A percentile compares a stretch with the other conserved stretches of the same genome.
Evolutionary conservation across 2,329 filamentous ascomycete genomes (phyloP).

Genomic region (Beauveria sp.): DNA sequence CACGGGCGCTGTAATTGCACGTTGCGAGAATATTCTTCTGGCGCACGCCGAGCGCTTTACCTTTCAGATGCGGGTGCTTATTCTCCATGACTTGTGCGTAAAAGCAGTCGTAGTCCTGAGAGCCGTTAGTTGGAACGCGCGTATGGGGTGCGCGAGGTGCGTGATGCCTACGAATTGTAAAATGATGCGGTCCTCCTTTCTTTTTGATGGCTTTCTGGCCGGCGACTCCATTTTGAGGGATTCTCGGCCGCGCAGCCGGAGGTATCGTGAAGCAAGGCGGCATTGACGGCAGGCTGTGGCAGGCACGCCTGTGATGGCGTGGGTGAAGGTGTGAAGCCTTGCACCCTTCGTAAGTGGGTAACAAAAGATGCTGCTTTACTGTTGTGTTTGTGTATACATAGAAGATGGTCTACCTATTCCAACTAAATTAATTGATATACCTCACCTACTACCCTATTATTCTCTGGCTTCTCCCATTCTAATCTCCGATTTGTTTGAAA

Average conservation of each 20-base stretch:
- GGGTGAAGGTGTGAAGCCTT: too few relatives aligned
- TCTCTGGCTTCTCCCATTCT: too few relatives aligned
- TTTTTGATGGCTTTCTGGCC: constrained; percentile 28
- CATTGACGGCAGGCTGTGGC: not conserved
- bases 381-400: too few relatives aligned
- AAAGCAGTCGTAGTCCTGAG: constrained; percentile 78
- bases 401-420: too few relatives aligned
- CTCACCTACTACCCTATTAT: too few relatives aligned
- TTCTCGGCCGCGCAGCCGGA: not conserved
- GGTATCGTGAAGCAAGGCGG: not conserved
- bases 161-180: constrained; percentile 64
- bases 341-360: too few relatives aligned
- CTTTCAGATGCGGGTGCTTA: constrained; percentile 64
- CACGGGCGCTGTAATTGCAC: constrained; percentile 86
- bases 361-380: too few relatives aligned
- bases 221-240: constrained; percentile 12
- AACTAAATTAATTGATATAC: too few relatives aligned
- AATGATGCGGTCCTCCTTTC: constrained; percentile 61
- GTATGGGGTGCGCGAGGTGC: constrained; percentile 6
- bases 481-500: too few relatives aligned
- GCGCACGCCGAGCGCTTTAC: constrained; percentile 71
- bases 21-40: constrained; percentile 92
- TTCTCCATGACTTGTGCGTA: constrained; percentile 88
- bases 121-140: constrained; percentile 12
- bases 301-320: not conserved